These are phyloP conservation scores for Termitomyces sp. DNA, from an alignment of 768 basidiomycete species.

Conservation along the genomic window DNA sequence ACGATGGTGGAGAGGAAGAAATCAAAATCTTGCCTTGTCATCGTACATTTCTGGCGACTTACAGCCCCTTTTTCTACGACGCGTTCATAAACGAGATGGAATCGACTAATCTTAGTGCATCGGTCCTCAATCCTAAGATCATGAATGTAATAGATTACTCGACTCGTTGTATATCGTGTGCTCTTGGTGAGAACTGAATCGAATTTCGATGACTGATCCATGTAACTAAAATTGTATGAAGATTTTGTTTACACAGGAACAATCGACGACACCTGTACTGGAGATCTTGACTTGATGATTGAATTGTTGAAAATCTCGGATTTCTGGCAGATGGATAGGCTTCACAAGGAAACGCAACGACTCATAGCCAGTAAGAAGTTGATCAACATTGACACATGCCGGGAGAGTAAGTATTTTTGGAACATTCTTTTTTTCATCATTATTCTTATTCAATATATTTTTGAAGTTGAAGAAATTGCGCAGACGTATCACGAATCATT, in stretches of 20 bases:
- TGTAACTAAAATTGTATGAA: conserved; percentile 7
- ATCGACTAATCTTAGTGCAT: conserved; percentile 15
- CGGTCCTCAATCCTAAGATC: conserved; percentile 10
- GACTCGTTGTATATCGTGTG: conserved; percentile 19
- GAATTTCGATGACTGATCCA: not conserved
- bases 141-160: conserved; percentile 15
- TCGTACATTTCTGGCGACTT: conserved; percentile 35
- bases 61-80: conserved; percentile 28
- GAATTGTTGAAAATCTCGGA: conserved; percentile 26
- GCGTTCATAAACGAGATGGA: conserved; percentile 25
- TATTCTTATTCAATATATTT: not conserved
- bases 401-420: conserved; percentile 14
- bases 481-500: not conserved
- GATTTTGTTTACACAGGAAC: conserved; percentile 32
- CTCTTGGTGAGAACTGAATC: conserved; percentile 25
- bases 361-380: conserved; percentile 24
- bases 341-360: conserved; percentile 26
- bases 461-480: not conserved
- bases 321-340: conserved; percentile 23
- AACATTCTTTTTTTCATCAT: not conserved
- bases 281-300: conserved; percentile 20
- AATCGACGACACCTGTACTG: not conserved
- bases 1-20: conserved; percentile 11
- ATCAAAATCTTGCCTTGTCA: conserved; percentile 33
- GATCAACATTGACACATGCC: conserved; percentile 25